Percentiles rank a stretch among this genome's conserved stretches.
Evolutionary conservation across 2,329 filamentous ascomycete species (phyloP).

Genomic region (Rutstroemia sp.): DNA sequence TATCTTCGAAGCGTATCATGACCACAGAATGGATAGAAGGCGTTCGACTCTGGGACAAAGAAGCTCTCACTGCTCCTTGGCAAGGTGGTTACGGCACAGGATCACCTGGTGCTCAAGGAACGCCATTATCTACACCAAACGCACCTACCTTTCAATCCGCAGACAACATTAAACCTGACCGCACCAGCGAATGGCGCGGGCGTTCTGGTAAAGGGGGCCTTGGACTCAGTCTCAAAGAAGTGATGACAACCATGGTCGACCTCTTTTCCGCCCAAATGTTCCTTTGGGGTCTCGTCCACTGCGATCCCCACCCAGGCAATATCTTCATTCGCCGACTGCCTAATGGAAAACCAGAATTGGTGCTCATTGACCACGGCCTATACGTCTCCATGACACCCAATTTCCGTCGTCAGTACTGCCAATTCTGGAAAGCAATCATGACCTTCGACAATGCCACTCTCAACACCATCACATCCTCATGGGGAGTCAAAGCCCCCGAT

Average conservation of each 20-base stretch:
- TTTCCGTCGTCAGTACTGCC: slow-evolving; percentile 79
- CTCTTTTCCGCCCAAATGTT: slow-evolving; percentile 98
- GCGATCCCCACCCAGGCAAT: slow-evolving; percentile 95
- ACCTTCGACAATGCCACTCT: slow-evolving; percentile 87
- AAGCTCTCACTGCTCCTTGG: slow-evolving; percentile 71
- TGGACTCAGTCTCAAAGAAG: slow-evolving; percentile 72
- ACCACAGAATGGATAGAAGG: slow-evolving; percentile 98
- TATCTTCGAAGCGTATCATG: slow-evolving; percentile 77
- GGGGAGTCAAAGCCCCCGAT: slow-evolving; percentile 86
- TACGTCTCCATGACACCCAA: slow-evolving; percentile 84
- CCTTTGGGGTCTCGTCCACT: slow-evolving; percentile 91
- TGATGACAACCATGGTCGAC: slow-evolving; percentile 96
- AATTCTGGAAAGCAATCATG: slow-evolving; percentile 90
- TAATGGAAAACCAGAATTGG: slow-evolving; percentile 76
- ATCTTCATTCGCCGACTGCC: slow-evolving; percentile 88
- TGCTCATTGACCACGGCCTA: slow-evolving; percentile 93
- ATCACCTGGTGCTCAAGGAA: slow-evolving; percentile 69
- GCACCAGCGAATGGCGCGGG: slow-evolving; percentile 70
- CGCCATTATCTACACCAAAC: slow-evolving; percentile 39
- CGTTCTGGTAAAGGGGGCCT: slow-evolving; percentile 67
- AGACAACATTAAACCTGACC: slow-evolving; percentile 67
- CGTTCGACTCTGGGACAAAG: slow-evolving; percentile 85
- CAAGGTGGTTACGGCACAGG: slow-evolving; percentile 67
- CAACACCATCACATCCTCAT: slow-evolving; percentile 60
- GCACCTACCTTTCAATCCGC: slow-evolving; percentile 33